Percentiles rank a stretch among this genome's conserved stretches.
Evolutionary conservation across 116 monocot species (phyloP).

Genomic region (Dioscorea cayenensis): DNA sequence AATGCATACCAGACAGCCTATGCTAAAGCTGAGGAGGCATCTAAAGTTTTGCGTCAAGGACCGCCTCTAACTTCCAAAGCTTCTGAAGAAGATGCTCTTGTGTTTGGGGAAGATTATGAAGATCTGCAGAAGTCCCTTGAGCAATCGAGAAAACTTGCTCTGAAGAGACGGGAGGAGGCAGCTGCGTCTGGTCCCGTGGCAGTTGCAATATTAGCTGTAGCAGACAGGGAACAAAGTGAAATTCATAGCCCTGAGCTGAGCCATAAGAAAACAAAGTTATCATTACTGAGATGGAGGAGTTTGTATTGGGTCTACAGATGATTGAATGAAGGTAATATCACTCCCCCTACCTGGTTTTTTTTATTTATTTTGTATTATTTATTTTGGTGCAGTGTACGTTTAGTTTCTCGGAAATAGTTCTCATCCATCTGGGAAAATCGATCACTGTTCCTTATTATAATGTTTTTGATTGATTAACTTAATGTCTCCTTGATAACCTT

Average conservation of each 20-base stretch:
- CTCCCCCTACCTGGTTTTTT: constrained; percentile 1
- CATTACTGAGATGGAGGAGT: constrained; percentile 98
- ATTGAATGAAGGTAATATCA: constrained; percentile 71
- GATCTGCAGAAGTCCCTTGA: constrained; percentile 86
- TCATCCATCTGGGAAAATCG: too few species aligned
- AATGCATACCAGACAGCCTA: constrained; percentile 74
- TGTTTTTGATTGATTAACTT: neutral
- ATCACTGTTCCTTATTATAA: too few species aligned
- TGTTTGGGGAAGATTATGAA: constrained; percentile 96
- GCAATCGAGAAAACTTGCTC: constrained; percentile 73
- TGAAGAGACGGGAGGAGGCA: constrained; percentile 54
- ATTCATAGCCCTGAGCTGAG: constrained; percentile 17
- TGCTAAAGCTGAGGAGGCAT: constrained; percentile 90
- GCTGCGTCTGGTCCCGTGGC: constrained; percentile 49
- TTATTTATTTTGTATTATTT: neutral
- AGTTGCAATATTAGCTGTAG: constrained; percentile 43
- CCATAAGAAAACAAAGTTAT: constrained; percentile 66
- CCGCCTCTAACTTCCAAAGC: constrained; percentile 27
- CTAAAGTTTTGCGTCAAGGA: constrained; percentile 46
- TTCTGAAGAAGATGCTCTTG: constrained; percentile 46
- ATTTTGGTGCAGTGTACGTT: neutral
- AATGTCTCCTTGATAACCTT: neutral
- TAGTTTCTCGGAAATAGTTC: neutral
- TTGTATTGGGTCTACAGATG: constrained; percentile 85
- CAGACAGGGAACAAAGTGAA: constrained; percentile 36